phyloP scores from a whole-genome alignment of 2,329 filamentous ascomycete species.

The Phyllosticta citribraziliensis region DNA sequence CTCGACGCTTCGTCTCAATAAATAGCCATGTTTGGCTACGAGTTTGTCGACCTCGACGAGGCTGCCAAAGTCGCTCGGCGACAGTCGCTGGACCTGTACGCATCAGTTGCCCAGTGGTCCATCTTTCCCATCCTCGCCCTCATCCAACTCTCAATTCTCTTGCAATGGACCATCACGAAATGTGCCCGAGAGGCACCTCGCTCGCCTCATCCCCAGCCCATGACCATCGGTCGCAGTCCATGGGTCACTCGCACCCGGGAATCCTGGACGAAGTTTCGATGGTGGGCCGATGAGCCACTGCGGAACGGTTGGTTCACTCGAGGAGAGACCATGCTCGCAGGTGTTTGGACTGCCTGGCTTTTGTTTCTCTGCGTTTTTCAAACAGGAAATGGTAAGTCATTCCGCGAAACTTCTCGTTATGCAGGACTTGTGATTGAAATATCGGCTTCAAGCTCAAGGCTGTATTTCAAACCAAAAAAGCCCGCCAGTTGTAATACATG shows the following conservation, averaged over 20 bases:
- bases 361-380: constrained; percentile 39
- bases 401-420: no score
- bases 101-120: constrained; percentile 46
- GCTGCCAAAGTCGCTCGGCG: constrained; percentile 42
- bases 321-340: constrained; percentile 39
- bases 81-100: constrained; percentile 45
- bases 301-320: constrained; percentile 39
- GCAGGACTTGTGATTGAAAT: no score
- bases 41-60: constrained; percentile 42
- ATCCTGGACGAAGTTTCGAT: constrained; percentile 22
- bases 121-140: constrained; percentile 36
- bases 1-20: background rate
- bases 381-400: constrained; percentile 43
- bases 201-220: constrained; percentile 31
- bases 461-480: no score
- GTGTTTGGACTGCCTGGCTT: constrained; percentile 44
- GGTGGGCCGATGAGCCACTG: constrained; percentile 39
- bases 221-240: constrained; percentile 16
- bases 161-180: background rate
- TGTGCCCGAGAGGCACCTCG: constrained; percentile 22
- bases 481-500: background rate
- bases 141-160: constrained; percentile 31
- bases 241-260: constrained; percentile 19
- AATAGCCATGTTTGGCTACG: constrained; percentile 33
- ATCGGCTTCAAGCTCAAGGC: background rate